phyloP scores from a whole-genome alignment of 2,329 filamentous ascomycete species.

The Colletotrichum salicis region DNA sequence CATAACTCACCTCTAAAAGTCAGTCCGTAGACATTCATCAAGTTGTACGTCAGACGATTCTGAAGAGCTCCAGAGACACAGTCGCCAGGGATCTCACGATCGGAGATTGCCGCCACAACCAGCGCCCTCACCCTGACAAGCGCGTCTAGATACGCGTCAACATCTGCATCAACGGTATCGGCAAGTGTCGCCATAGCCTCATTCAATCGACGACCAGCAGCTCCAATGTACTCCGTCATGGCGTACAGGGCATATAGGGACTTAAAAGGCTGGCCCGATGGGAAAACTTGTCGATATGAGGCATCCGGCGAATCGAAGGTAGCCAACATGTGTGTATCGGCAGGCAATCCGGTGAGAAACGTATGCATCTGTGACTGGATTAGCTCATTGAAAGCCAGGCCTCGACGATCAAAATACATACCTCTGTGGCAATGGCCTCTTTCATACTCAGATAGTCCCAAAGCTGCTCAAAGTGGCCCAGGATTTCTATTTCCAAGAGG shows the following conservation, averaged over 20 bases:
- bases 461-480: constrained; percentile 84
- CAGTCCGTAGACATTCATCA: constrained; percentile 67
- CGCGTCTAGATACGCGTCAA: constrained; percentile 45
- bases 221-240: constrained; percentile 69
- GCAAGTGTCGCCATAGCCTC: constrained; percentile 1
- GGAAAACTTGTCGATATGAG: constrained; percentile 73
- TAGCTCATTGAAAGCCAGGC: constrained; percentile 29
- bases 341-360: constrained; percentile 77
- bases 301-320: constrained; percentile 65
- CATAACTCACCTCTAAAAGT: constrained; percentile 62
- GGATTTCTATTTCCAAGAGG: constrained; percentile 80
- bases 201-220: constrained; percentile 47
- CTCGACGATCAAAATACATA: constrained; percentile 46
- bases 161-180: constrained; percentile 36
- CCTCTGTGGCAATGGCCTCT: constrained; percentile 74
- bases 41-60: constrained; percentile 60
- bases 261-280: constrained; percentile 75
- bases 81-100: constrained; percentile 22
- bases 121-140: constrained; percentile 61
- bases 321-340: constrained; percentile 70
- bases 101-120: constrained; percentile 59
- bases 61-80: constrained; percentile 53
- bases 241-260: constrained; percentile 78
- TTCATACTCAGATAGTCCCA: constrained; percentile 84
- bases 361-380: constrained; percentile 66